Conservation (phyloP, 1,284 basidiomycete species). For the Schizopora paradoxa region DNA sequence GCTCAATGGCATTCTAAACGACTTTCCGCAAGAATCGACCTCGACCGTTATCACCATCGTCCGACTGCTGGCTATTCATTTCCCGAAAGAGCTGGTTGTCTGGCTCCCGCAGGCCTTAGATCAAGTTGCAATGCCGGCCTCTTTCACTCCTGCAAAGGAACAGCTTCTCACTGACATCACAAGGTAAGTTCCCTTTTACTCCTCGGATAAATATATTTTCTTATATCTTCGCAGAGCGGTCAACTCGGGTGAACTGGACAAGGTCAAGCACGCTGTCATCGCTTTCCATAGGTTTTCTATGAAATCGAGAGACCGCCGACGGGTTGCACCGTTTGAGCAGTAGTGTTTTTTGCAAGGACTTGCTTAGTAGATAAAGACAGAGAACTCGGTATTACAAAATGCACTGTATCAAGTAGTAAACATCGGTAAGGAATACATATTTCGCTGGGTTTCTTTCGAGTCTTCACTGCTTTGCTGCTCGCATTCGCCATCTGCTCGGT, state of each 20-base stretch:
- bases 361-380: too few relatives aligned
- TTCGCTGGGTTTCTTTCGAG: too few relatives aligned
- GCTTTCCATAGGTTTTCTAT: constrained; percentile 59
- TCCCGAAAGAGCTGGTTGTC: constrained; percentile 60
- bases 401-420: too few relatives aligned
- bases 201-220: constrained; percentile 3
- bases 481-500: too few relatives aligned
- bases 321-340: constrained; percentile 39
- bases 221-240: constrained; percentile 45
- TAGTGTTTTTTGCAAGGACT: too few relatives aligned
- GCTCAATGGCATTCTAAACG: constrained; percentile 74
- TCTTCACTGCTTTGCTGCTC: too few relatives aligned
- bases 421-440: too few relatives aligned
- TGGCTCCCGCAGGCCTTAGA: constrained; percentile 75
- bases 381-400: too few relatives aligned
- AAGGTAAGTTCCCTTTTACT: constrained; percentile 44
- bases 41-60: constrained; percentile 75
- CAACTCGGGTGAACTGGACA: constrained; percentile 60
- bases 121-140: constrained; percentile 58
- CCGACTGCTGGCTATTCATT: constrained; percentile 60
- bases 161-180: constrained; percentile 72
- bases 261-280: constrained; percentile 73
- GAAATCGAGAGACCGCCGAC: constrained; percentile 63
- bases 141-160: constrained; percentile 66
- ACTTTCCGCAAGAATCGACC: constrained; percentile 85